A percentile compares a stretch with the other conserved stretches of the same genome.
These are phyloP conservation scores for Croton setiger DNA, from an alignment of 441 rosid species.

Conservation along the genomic window DNA sequence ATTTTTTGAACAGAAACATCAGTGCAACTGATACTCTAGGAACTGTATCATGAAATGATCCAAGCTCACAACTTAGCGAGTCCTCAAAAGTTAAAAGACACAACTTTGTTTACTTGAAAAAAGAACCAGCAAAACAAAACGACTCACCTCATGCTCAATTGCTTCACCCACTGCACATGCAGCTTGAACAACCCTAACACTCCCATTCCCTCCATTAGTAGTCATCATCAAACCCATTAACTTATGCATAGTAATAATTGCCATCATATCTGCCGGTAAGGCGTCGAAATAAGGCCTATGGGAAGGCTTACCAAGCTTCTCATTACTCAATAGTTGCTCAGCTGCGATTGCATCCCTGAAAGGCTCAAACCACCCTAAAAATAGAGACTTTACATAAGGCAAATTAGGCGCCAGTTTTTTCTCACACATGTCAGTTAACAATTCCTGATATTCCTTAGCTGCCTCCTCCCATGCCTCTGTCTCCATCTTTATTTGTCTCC, in stretches of 20 bases:
- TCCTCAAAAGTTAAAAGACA: background rate
- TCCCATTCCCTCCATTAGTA: conserved; percentile 50
- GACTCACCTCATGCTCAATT: conserved; percentile 83
- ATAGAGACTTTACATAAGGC: conserved; percentile 77
- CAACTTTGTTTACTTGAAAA: background rate
- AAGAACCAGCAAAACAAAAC: background rate
- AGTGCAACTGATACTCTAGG: no score
- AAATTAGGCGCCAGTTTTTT: conserved; percentile 93
- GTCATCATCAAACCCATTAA: conserved; percentile 85
- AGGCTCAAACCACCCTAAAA: conserved; percentile 98
- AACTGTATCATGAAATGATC: background rate
- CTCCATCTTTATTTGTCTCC: conserved; percentile 74
- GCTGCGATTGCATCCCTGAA: conserved; percentile 62
- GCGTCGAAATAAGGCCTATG: conserved; percentile 49
- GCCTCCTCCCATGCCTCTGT: conserved; percentile 93
- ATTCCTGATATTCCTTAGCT: conserved; percentile 77
- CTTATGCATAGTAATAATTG: conserved; percentile 91
- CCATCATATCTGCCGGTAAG: conserved; percentile 86
- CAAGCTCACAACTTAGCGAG: background rate
- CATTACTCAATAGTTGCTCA: conserved; percentile 52
- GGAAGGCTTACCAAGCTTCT: conserved; percentile 33
- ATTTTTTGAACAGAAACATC: background rate
- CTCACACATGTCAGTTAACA: conserved; percentile 84
- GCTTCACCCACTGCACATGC: conserved; percentile 88
- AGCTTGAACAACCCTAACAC: conserved; percentile 70